Percentiles rank a stretch among this genome's conserved stretches.
Conservation (phyloP, 2,329 filamentous ascomycete genomes). For the Penicillium sp. region DNA sequence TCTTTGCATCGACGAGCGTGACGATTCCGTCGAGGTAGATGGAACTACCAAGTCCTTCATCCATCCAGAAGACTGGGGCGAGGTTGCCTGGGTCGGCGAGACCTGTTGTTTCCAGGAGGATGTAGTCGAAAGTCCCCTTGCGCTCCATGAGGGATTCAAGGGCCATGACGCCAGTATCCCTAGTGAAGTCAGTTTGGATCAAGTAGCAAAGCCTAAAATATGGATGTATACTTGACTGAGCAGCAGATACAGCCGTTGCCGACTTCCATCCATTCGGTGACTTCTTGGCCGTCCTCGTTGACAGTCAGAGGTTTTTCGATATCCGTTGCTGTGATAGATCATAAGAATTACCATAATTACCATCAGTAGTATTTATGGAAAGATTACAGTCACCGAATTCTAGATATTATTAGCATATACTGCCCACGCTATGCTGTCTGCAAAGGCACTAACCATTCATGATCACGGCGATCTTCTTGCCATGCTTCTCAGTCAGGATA, state of each 20-base stretch:
- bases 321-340: conserved; percentile 68
- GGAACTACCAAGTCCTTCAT: conserved; percentile 90
- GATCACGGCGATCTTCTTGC: conserved; percentile 97
- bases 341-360: background rate
- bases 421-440: background rate
- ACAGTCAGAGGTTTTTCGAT: conserved; percentile 96
- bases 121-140: conserved; percentile 94
- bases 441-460: conserved; percentile 70
- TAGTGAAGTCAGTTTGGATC: conserved; percentile 38
- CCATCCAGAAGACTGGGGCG: conserved; percentile 95
- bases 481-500: conserved; percentile 91
- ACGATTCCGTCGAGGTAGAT: conserved; percentile 98
- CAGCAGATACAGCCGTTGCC: conserved; percentile 98
- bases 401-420: conserved; percentile 39
- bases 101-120: conserved; percentile 93
- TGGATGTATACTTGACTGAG: conserved; percentile 78
- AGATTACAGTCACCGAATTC: conserved; percentile 79
- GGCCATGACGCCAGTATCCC: conserved; percentile 88
- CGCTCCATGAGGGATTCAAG: conserved; percentile 96
- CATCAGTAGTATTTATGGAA: background rate
- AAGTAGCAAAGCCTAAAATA: background rate
- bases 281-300: conserved; percentile 78
- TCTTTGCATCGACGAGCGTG: conserved; percentile 93
- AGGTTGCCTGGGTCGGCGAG: conserved; percentile 95
- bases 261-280: conserved; percentile 93